These are phyloP conservation scores for Mucor irregularis DNA, from an alignment of 371 early-diverging fungal species.

Conservation along the genomic window DNA sequence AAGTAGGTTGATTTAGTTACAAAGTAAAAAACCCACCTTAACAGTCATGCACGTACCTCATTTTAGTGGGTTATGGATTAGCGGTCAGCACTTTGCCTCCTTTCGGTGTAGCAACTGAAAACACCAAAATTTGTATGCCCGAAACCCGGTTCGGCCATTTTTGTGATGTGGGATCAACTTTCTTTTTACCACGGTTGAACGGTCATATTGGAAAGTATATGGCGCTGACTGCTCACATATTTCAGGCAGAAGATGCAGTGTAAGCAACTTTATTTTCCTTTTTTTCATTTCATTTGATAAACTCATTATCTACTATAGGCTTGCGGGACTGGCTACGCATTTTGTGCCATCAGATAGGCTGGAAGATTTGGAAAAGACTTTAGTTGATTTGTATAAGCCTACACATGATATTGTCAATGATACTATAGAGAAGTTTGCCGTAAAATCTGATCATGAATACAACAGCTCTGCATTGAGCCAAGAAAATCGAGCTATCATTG, in stretches of 20 bases:
- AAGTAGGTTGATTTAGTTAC: constrained; percentile 53
- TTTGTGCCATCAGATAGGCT: constrained; percentile 82
- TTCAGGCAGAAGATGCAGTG: constrained; percentile 72
- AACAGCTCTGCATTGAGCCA: not conserved
- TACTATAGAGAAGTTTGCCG: constrained; percentile 84
- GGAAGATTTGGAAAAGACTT: constrained; percentile 67
- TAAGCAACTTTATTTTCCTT: not conserved
- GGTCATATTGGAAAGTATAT: constrained; percentile 90
- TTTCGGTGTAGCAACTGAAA: constrained; percentile 96
- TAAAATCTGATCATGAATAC: constrained; percentile 11
- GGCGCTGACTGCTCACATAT: constrained; percentile 78
- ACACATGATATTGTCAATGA: constrained; percentile 74
- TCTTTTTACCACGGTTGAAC: constrained; percentile 89
- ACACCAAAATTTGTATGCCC: constrained; percentile 93
- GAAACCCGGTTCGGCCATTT: constrained; percentile 93
- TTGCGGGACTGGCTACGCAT: constrained; percentile 90
- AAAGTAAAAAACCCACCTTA: too few relatives aligned
- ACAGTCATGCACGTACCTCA: not conserved
- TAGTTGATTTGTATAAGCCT: constrained; percentile 69
- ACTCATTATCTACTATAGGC: constrained; percentile 2
- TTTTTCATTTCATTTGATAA: not conserved
- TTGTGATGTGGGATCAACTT: constrained; percentile 90
- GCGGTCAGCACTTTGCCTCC: constrained; percentile 93
- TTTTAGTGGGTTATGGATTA: constrained; percentile 92
- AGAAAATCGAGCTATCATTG: not conserved